A percentile compares a stretch with the other conserved stretches of the same genome.
Evolutionary conservation across 768 basidiomycete species (phyloP).

Genomic region (Leccinellum albellum): DNA sequence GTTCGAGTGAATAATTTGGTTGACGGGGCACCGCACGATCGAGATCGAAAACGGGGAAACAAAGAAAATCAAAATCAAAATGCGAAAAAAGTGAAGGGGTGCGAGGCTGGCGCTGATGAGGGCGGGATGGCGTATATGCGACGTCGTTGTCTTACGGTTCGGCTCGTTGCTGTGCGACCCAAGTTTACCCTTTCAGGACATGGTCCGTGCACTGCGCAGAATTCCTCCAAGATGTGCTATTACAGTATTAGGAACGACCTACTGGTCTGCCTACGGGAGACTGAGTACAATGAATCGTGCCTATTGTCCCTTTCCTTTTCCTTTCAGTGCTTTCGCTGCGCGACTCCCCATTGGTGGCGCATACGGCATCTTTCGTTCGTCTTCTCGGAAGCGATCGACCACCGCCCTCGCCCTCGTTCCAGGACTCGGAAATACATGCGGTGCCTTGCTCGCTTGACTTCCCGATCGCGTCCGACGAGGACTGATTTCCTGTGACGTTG

Average conservation of each 20-base stretch:
- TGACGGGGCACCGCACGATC: slow-evolving; percentile 84
- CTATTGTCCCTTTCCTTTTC: too few species aligned
- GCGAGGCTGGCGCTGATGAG: too few species aligned
- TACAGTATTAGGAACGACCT: too few species aligned
- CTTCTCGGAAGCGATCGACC: slow-evolving; percentile 9
- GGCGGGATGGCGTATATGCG: not conserved
- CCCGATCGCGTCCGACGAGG: slow-evolving; percentile 10
- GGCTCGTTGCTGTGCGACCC: not conserved
- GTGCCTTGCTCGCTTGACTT: not conserved
- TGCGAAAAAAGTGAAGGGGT: not conserved
- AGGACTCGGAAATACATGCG: slow-evolving; percentile 11
- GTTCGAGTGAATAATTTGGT: slow-evolving; percentile 41
- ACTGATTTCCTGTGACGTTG: not conserved
- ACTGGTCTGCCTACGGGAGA: too few species aligned
- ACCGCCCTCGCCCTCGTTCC: slow-evolving; percentile 12
- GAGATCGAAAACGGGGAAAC: slow-evolving; percentile 16
- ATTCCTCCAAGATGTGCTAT: too few species aligned
- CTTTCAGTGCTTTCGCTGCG: slow-evolving; percentile 5
- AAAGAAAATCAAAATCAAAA: not conserved
- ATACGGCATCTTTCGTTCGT: slow-evolving; percentile 2
- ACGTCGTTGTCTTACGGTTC: not conserved
- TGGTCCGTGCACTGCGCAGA: slow-evolving; percentile 16
- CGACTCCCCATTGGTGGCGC: slow-evolving; percentile 13
- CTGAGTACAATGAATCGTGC: too few species aligned
- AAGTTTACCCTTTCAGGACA: not conserved